Evolutionary conservation across 108 stramenopile genomes (phyloP).

Genomic region (Skeletonema menzelii): DNA sequence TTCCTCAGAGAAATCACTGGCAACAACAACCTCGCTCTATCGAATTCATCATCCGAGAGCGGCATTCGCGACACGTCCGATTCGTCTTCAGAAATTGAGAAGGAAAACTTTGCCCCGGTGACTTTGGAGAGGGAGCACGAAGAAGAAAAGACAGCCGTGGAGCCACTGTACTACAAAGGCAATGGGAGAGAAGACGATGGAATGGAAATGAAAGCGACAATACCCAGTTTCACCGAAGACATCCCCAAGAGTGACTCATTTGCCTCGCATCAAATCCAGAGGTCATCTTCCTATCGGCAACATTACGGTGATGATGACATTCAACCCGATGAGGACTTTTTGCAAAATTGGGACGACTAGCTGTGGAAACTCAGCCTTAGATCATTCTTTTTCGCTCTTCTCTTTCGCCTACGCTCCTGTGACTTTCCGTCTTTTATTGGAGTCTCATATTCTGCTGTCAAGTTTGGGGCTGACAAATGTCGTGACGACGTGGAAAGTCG

Average conservation of each 20-base stretch:
- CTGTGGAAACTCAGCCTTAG: neutral
- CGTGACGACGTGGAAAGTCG: neutral
- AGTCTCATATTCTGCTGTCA: too few species aligned
- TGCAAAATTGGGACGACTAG: neutral
- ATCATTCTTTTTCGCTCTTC: neutral
- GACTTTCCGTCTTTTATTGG: conserved; percentile 11
- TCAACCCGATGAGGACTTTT: neutral
- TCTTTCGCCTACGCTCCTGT: neutral
- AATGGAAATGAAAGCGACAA: neutral
- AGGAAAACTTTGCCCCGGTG: neutral
- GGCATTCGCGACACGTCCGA: neutral
- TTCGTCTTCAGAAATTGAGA: neutral
- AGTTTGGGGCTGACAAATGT: conserved; percentile 21
- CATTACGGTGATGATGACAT: neutral
- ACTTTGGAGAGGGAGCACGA: neutral
- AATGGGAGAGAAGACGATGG: neutral
- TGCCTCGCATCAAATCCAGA: neutral
- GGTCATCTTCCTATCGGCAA: neutral
- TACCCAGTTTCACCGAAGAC: neutral
- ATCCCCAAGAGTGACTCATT: neutral
- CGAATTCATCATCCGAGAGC: neutral
- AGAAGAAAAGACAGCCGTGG: neutral
- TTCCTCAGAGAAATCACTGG: neutral
- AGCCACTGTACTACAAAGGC: neutral
- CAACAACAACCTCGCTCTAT: neutral